A percentile compares a stretch with the other conserved stretches of the same genome.
phyloP scores from a whole-genome alignment of 495 filamentous ascomycete genomes.

The Cudoniella acicularis region DNA sequence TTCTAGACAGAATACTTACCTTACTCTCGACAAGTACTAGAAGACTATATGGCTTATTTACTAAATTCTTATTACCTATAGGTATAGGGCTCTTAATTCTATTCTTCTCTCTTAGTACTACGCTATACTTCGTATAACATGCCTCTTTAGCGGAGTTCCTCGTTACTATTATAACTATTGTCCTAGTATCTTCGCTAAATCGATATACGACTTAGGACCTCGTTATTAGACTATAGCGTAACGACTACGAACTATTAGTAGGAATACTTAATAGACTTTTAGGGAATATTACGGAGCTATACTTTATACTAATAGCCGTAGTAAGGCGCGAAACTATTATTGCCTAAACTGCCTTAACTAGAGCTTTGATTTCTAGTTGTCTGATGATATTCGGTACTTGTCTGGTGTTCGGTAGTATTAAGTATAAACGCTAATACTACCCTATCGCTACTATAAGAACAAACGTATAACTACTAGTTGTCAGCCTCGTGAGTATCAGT shows the following conservation, averaged over 20 bases:
- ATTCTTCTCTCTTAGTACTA: constrained; percentile 3
- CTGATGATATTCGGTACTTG: constrained; percentile 1
- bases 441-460: constrained; percentile 1
- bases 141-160: constrained; percentile 1
- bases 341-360: constrained; percentile 7
- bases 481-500: constrained; percentile 2
- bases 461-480: constrained; percentile 4
- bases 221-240: constrained; percentile 7
- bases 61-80: constrained; percentile 8
- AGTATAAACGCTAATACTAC: constrained; percentile 4
- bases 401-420: not conserved
- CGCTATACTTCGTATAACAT: constrained; percentile 6
- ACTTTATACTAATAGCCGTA: constrained; percentile 6
- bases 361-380: constrained; percentile 13
- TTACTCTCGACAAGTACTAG: constrained; percentile 2
- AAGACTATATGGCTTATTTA: constrained; percentile 3
- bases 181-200: constrained; percentile 9
- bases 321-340: constrained; percentile 5
- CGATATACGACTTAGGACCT: constrained; percentile 6
- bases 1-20: constrained; percentile 5
- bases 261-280: constrained; percentile 8
- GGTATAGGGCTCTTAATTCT: constrained; percentile 12
- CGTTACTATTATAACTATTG: constrained; percentile 5
- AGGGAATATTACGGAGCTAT: constrained; percentile 9
- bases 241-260: constrained; percentile 9